Conservation (phyloP, 768 basidiomycete genomes). For the Leccinum disarticulatum region DNA sequence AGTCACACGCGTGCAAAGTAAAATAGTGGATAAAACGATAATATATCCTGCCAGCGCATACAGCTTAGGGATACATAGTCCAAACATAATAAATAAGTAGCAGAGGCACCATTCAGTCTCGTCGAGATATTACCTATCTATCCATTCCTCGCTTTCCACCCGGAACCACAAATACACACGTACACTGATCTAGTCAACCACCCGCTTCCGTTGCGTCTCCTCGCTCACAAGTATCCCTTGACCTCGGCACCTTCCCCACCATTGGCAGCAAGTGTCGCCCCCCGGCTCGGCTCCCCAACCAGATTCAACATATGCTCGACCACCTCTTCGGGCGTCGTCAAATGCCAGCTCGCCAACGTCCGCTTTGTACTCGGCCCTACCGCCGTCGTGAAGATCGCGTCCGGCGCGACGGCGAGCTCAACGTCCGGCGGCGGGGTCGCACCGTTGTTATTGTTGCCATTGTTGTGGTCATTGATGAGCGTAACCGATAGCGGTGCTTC, state of each 20-base stretch:
- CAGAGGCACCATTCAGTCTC: neutral
- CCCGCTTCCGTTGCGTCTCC: neutral
- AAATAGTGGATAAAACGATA: neutral
- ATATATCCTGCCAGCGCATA: neutral
- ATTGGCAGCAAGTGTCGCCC: neutral
- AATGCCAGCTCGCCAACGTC: conserved; percentile 90
- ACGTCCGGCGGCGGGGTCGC: conserved; percentile 44
- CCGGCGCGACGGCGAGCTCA: conserved; percentile 61
- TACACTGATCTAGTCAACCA: neutral
- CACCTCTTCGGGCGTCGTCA: conserved; percentile 84
- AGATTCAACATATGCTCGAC: conserved; percentile 75
- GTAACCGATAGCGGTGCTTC: conserved; percentile 56
- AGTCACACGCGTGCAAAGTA: neutral
- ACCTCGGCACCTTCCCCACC: conserved; percentile 1
- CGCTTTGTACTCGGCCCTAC: conserved; percentile 91
- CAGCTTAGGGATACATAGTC: neutral
- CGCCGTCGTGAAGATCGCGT: conserved; percentile 85
- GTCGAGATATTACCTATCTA: too few relatives aligned
- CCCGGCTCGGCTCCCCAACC: conserved; percentile 38
- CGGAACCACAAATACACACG: neutral
- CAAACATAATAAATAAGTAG: neutral
- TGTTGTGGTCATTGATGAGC: conserved; percentile 27
- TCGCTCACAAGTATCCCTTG: conserved; percentile 23
- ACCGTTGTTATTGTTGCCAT: conserved; percentile 6
- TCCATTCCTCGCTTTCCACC: neutral